Evolutionary conservation across 345 rosid genomes (phyloP).

Genomic region (Ceriops zippeliana): DNA sequence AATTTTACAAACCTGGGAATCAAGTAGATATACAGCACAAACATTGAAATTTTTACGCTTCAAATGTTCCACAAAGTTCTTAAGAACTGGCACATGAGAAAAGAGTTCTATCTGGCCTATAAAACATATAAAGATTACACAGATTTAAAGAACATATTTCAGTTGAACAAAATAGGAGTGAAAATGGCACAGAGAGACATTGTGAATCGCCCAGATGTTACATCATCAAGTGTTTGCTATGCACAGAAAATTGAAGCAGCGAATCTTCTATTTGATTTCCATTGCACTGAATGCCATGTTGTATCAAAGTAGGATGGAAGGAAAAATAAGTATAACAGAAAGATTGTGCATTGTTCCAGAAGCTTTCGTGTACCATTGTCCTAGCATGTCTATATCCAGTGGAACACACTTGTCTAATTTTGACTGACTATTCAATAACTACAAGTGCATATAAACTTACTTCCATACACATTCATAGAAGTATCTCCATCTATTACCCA

Average conservation of each 20-base stretch:
- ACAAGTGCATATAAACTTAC: too few species aligned
- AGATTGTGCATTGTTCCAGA: too few species aligned
- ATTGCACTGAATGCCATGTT: background rate
- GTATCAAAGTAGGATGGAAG: background rate
- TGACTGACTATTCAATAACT: too few species aligned
- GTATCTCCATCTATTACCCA: background rate
- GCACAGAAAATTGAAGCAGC: too few species aligned
- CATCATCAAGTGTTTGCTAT: background rate
- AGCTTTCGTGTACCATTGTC: too few species aligned
- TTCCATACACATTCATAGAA: background rate
- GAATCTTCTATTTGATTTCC: background rate
- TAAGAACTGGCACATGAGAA: constrained; percentile 84
- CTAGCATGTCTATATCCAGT: too few species aligned
- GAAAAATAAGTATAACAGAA: background rate
- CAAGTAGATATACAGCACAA: constrained; percentile 80
- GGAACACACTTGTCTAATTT: too few species aligned
- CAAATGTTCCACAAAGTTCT: constrained; percentile 87
- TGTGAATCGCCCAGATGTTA: background rate
- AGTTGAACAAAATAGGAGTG: background rate
- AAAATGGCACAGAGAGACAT: background rate
- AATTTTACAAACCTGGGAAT: constrained; percentile 72
- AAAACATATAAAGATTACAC: constrained; percentile 5
- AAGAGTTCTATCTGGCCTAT: constrained; percentile 89
- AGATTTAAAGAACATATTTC: background rate
- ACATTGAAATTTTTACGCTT: constrained; percentile 74